A percentile compares a stretch with the other conserved stretches of the same genome.
Conservation (phyloP, 805 yeast species). For the Hermanozyma aechmeae region DNA sequence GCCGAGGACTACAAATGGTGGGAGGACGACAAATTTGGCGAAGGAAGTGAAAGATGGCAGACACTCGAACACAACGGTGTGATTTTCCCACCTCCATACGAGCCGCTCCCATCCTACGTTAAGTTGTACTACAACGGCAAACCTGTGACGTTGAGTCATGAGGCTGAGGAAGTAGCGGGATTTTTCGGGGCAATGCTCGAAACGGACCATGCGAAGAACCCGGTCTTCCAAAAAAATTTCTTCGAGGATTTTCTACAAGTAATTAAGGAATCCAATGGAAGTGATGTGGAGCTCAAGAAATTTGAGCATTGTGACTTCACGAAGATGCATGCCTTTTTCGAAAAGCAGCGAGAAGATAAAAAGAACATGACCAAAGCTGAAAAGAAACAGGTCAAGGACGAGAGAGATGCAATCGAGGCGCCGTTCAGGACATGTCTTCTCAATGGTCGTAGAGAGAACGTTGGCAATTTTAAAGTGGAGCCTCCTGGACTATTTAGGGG, state of each 20-base stretch:
- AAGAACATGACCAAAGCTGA: conserved; percentile 62
- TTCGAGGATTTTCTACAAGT: conserved; percentile 70
- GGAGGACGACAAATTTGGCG: conserved; percentile 60
- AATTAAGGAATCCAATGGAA: conserved; percentile 61
- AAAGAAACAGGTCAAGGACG: conserved; percentile 63
- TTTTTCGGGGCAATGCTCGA: conserved; percentile 85
- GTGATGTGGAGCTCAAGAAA: conserved; percentile 31
- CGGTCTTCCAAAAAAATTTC: conserved; percentile 79
- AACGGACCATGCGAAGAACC: conserved; percentile 82
- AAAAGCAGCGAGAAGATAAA: conserved; percentile 60
- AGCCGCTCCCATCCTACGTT: conserved; percentile 71
- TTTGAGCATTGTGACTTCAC: conserved; percentile 73
- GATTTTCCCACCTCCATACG: conserved; percentile 86
- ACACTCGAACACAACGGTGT: conserved; percentile 85
- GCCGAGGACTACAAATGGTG: conserved; percentile 74
- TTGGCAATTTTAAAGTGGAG: conserved; percentile 89
- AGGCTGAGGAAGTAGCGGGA: conserved; percentile 95
- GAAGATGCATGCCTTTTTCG: conserved; percentile 65
- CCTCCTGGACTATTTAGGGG: conserved; percentile 96
- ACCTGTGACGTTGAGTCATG: conserved; percentile 65
- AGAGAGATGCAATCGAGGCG: conserved; percentile 70
- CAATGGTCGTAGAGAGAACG: conserved; percentile 84
- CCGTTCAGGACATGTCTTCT: conserved; percentile 70
- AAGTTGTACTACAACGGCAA: conserved; percentile 68
- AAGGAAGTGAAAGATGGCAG: conserved; percentile 79